phyloP scores from a whole-genome alignment of 441 rosid species.

The Corymbia calophylla region DNA sequence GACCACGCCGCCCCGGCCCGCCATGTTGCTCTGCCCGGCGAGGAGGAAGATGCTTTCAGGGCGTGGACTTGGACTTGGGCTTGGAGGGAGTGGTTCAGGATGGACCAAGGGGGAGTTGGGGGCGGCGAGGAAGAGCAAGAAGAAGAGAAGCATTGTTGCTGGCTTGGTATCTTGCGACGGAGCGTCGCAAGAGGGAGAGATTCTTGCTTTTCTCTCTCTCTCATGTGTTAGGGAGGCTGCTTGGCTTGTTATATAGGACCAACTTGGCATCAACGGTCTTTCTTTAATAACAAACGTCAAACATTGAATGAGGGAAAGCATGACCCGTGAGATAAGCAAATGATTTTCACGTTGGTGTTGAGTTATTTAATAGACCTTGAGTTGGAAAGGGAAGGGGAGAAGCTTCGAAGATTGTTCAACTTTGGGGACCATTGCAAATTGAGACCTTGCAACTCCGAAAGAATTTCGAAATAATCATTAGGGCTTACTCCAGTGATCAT shows the following conservation, averaged over 20 bases:
- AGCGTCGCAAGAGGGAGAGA: background rate
- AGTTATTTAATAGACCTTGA: background rate
- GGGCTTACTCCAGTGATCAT: no score
- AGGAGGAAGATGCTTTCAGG: constrained; percentile 10
- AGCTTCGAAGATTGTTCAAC: background rate
- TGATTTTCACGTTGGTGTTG: background rate
- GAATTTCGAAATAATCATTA: no score
- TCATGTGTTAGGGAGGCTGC: background rate
- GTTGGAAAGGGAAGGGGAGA: background rate
- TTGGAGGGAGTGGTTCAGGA: background rate
- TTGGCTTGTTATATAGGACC: background rate
- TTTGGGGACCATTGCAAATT: background rate
- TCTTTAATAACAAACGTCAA: background rate
- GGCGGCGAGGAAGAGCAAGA: background rate
- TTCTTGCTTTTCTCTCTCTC: background rate
- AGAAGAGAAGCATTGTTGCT: background rate
- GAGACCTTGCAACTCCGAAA: background rate
- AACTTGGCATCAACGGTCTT: background rate
- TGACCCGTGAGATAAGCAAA: background rate
- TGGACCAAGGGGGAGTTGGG: background rate
- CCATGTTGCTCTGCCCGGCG: constrained; percentile 15
- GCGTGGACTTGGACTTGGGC: background rate
- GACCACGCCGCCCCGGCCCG: constrained; percentile 3
- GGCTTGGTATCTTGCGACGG: background rate
- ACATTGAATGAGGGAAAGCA: background rate